A percentile compares a stretch with the other conserved stretches of the same genome.
Evolutionary conservation across 2,329 filamentous ascomycete genomes (phyloP).

Genomic region (Leptographium wingfieldii): DNA sequence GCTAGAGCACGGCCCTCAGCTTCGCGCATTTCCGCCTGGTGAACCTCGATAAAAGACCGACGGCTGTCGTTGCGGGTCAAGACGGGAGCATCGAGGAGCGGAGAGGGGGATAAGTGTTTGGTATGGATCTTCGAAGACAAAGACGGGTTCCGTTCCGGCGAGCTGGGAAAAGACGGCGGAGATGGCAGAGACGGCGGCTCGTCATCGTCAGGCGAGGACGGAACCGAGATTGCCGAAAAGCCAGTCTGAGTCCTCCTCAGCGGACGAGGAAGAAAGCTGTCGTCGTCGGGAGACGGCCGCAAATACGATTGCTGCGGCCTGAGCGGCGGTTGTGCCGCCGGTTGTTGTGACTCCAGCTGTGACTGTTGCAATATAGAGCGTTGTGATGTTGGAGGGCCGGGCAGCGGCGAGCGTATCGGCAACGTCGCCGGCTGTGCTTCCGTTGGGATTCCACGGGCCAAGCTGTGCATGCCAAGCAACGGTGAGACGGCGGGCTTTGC

Average conservation of each 20-base stretch:
- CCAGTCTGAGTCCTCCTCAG: slow-evolving; percentile 48
- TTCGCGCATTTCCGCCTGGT: slow-evolving; percentile 46
- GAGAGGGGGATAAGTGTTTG: slow-evolving; percentile 19
- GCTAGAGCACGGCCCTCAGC: slow-evolving; percentile 48
- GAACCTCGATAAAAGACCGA: slow-evolving; percentile 44
- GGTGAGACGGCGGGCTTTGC: background rate
- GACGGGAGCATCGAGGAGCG: slow-evolving; percentile 21
- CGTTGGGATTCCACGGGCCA: background rate
- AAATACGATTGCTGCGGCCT: slow-evolving; percentile 24
- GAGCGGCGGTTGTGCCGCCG: background rate
- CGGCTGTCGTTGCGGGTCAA: slow-evolving; percentile 36
- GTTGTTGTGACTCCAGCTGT: slow-evolving; percentile 10
- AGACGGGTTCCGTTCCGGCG: slow-evolving; percentile 38
- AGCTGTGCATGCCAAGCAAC: background rate
- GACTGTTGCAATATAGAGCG: background rate
- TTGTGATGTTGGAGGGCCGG: slow-evolving; percentile 12
- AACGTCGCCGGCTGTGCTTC: background rate
- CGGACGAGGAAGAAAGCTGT: slow-evolving; percentile 38
- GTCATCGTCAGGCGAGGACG: slow-evolving; percentile 22
- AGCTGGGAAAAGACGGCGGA: background rate
- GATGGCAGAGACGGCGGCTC: background rate
- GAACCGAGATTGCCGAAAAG: slow-evolving; percentile 23
- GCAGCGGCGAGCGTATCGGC: slow-evolving; percentile 14
- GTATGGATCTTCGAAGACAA: slow-evolving; percentile 13
- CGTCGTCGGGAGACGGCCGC: slow-evolving; percentile 24